A percentile compares a stretch with the other conserved stretches of the same genome.
Evolutionary conservation across 1,284 basidiomycete genomes (phyloP).

Genomic region (Trametes pubescens): DNA sequence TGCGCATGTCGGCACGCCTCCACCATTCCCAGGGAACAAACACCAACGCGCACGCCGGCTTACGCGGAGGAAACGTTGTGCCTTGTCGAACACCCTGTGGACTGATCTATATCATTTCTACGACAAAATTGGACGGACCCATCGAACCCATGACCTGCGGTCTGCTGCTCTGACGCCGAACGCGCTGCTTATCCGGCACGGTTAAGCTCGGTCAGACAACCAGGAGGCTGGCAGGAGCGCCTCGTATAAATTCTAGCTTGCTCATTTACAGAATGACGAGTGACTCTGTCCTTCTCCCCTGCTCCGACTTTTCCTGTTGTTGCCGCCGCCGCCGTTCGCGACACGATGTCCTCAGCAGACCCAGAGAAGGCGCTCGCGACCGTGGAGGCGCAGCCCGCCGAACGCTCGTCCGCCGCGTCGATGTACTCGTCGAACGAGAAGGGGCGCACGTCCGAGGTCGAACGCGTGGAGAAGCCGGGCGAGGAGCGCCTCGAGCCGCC

Average conservation of each 20-base stretch:
- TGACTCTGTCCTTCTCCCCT: slow-evolving; percentile 10
- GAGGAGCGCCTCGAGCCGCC: slow-evolving; percentile 27
- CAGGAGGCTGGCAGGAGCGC: too few relatives aligned
- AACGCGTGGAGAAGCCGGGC: slow-evolving; percentile 28
- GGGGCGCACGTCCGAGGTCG: slow-evolving; percentile 29
- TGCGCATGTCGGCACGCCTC: background rate
- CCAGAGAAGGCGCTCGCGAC: slow-evolving; percentile 21
- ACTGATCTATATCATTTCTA: slow-evolving; percentile 20
- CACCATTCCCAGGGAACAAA: background rate
- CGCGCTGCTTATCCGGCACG: slow-evolving; percentile 22
- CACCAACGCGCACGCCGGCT: background rate
- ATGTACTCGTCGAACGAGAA: slow-evolving; percentile 40
- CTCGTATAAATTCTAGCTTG: slow-evolving; percentile 10
- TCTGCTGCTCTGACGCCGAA: slow-evolving; percentile 17
- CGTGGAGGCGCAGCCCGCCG: slow-evolving; percentile 2
- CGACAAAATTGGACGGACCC: slow-evolving; percentile 20
- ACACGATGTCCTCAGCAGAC: slow-evolving; percentile 22
- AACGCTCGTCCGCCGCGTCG: slow-evolving; percentile 20
- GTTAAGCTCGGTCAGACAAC: background rate
- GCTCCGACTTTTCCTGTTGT: background rate
- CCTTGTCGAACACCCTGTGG: slow-evolving; percentile 8
- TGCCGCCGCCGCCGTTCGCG: slow-evolving; percentile 1
- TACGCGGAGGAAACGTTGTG: slow-evolving; percentile 12
- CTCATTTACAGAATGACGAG: background rate
- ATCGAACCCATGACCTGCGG: slow-evolving; percentile 31